phyloP scores from a whole-genome alignment of 2,329 filamentous ascomycete genomes.

The Aspergillus sp. region DNA sequence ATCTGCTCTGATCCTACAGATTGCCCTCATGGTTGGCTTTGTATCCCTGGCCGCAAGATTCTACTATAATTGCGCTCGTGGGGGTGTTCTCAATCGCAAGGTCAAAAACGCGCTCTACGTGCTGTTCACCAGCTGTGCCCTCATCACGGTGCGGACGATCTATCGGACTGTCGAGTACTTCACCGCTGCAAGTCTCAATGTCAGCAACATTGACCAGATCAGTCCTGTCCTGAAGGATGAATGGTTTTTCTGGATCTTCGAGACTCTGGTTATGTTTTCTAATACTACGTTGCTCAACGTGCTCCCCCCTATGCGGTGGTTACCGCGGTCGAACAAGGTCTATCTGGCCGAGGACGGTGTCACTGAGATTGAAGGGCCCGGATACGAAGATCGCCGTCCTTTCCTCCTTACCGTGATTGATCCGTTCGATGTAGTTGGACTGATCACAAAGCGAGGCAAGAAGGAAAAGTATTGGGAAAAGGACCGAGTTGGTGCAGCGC shows the following conservation, averaged over 20 bases:
- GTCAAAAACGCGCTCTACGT: slow-evolving; percentile 42
- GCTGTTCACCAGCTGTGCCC: slow-evolving; percentile 48
- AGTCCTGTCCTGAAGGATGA: slow-evolving; percentile 43
- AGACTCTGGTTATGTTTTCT: slow-evolving; percentile 51
- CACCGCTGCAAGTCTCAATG: slow-evolving; percentile 27
- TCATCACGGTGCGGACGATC: slow-evolving; percentile 43
- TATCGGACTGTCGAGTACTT: slow-evolving; percentile 55
- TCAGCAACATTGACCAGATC: slow-evolving; percentile 36
- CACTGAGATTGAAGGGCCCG: slow-evolving; percentile 52
- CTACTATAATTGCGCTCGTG: slow-evolving; percentile 42
- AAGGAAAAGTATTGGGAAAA: slow-evolving; percentile 42
- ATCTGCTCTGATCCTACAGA: slow-evolving; percentile 50
- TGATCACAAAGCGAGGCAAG: slow-evolving; percentile 35
- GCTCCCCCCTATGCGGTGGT: slow-evolving; percentile 50
- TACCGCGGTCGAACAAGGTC: slow-evolving; percentile 51
- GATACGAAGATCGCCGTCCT: slow-evolving; percentile 48
- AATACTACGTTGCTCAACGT: slow-evolving; percentile 53
- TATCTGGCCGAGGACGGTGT: slow-evolving; percentile 53
- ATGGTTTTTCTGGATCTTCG: slow-evolving; percentile 56
- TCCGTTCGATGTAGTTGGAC: slow-evolving; percentile 42
- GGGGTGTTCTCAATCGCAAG: slow-evolving; percentile 43
- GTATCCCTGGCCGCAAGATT: slow-evolving; percentile 47
- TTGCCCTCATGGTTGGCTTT: slow-evolving; percentile 52
- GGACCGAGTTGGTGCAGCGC: background rate
- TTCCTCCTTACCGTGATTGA: slow-evolving; percentile 45